A percentile compares a stretch with the other conserved stretches of the same genome.
Conservation (phyloP, 1,139 yeast species). For the Sugiyamaella xylanicola region DNA sequence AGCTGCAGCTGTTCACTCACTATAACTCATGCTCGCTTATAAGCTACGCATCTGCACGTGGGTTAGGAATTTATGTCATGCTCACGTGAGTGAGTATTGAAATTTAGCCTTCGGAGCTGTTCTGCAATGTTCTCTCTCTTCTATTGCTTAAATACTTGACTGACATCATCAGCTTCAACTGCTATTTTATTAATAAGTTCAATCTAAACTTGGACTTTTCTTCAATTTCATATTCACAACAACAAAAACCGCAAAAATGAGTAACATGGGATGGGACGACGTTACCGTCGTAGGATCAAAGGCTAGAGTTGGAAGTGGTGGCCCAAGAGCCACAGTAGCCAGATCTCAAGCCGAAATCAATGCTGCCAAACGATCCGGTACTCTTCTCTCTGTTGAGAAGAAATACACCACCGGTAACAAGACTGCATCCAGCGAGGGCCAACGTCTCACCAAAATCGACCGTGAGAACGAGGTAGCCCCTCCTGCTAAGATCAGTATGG, state of each 20-base stretch:
- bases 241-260: conserved; percentile 8
- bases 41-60: neutral
- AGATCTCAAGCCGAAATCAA: conserved; percentile 76
- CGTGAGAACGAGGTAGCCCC: conserved; percentile 92
- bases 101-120: conserved; percentile 10
- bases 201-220: neutral
- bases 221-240: neutral
- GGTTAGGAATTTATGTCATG: too few species aligned
- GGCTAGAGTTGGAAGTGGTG: conserved; percentile 85
- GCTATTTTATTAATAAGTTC: neutral
- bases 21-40: neutral
- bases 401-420: conserved; percentile 74
- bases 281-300: conserved; percentile 86
- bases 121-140: conserved; percentile 3
- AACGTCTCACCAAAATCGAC: conserved; percentile 89
- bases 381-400: conserved; percentile 88
- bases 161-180: neutral
- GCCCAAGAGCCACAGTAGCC: conserved; percentile 86
- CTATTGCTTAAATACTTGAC: neutral
- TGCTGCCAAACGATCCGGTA: conserved; percentile 91
- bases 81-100: conserved; percentile 13
- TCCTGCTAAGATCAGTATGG: conserved; percentile 80
- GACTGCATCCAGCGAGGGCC: conserved; percentile 82
- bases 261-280: conserved; percentile 72
- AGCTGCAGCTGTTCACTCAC: too few species aligned